These are phyloP conservation scores for Podospora appendiculata DNA, from an alignment of 495 filamentous ascomycete genomes.

Conservation along the genomic window DNA sequence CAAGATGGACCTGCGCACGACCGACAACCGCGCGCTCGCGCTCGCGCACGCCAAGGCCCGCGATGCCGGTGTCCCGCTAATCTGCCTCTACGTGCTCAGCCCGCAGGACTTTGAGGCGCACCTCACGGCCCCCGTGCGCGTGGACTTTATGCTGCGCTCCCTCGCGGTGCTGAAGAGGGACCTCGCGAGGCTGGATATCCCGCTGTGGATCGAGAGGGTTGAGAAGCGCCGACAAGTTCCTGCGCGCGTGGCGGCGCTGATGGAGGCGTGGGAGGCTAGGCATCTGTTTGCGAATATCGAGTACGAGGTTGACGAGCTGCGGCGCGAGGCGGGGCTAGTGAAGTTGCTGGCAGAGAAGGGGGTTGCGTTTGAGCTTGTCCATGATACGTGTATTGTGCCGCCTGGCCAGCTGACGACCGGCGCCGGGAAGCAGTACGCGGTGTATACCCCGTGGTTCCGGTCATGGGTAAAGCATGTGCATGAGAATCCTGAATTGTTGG, in stretches of 20 bases:
- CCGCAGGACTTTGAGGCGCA: conserved; percentile 85
- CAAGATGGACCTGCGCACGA: conserved; percentile 68
- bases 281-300: conserved; percentile 67
- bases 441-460: conserved; percentile 77
- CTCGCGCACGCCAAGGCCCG: conserved; percentile 60
- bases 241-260: conserved; percentile 56
- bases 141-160: conserved; percentile 73
- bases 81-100: conserved; percentile 73
- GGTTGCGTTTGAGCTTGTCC: conserved; percentile 56
- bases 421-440: conserved; percentile 69
- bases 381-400: conserved; percentile 76
- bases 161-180: conserved; percentile 58
- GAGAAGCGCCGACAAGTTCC: conserved; percentile 57
- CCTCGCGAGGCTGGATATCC: conserved; percentile 65
- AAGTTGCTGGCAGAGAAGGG: conserved; percentile 49
- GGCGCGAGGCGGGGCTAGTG: conserved; percentile 63
- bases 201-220: conserved; percentile 67
- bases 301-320: conserved; percentile 72
- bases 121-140: conserved; percentile 58
- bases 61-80: conserved; percentile 56
- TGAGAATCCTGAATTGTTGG: conserved; percentile 55
- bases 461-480: conserved; percentile 69
- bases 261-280: conserved; percentile 65
- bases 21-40: conserved; percentile 68
- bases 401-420: conserved; percentile 59